A percentile compares a stretch with the other conserved stretches of the same genome.
phyloP scores from a whole-genome alignment of 352 stramenopile genomes.

The Phytophthora sp. region DNA sequence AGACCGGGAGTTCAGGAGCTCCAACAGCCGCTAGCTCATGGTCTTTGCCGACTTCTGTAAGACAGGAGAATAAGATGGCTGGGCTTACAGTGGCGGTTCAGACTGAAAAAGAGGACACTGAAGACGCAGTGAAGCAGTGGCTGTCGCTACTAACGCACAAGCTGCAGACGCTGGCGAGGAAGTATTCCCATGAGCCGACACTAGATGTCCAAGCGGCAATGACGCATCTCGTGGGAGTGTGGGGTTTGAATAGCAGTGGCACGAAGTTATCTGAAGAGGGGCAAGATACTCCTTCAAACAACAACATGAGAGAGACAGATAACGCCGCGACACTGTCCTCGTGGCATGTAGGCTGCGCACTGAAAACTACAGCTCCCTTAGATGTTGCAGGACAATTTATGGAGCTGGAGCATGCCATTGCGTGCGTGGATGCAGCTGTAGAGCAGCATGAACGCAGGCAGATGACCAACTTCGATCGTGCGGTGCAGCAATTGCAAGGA shows the following conservation, averaged over 20 bases:
- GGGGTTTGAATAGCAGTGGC: neutral
- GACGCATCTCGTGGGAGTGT: conserved; percentile 22
- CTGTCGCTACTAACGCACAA: conserved; percentile 53
- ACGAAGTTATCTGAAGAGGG: neutral
- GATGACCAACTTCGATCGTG: conserved; percentile 51
- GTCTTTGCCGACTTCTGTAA: conserved; percentile 18
- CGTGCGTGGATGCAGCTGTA: conserved; percentile 36
- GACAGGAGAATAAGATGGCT: neutral
- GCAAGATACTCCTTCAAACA: neutral
- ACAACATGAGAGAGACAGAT: neutral
- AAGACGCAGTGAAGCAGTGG: conserved; percentile 53
- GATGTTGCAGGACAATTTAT: conserved; percentile 34
- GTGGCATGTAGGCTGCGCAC: conserved; percentile 44
- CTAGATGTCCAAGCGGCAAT: conserved; percentile 32
- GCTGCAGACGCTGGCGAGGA: conserved; percentile 41
- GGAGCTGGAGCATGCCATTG: conserved; percentile 48
- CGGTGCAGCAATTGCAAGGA: conserved; percentile 56
- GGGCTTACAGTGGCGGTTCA: conserved; percentile 16
- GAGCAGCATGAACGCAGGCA: conserved; percentile 42
- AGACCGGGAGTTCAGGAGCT: conserved; percentile 14
- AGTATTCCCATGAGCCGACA: conserved; percentile 48
- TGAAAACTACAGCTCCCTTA: conserved; percentile 41
- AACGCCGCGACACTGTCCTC: conserved; percentile 19
- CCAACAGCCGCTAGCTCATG: conserved; percentile 30
- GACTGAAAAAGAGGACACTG: conserved; percentile 32